phyloP scores from a whole-genome alignment of 345 rosid species.

The Pistacia atlantica region DNA sequence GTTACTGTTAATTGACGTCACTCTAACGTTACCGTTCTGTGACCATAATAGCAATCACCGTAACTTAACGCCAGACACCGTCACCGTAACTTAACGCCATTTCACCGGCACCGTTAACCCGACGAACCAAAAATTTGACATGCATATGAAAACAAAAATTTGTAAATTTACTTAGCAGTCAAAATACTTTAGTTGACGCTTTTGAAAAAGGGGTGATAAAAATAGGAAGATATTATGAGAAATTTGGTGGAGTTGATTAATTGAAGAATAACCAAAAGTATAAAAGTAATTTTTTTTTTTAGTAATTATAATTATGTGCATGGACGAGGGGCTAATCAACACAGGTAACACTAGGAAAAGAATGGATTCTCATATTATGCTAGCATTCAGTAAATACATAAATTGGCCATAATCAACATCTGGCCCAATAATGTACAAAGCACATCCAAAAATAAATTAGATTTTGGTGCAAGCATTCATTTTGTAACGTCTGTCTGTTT shows the following conservation, averaged over 20 bases:
- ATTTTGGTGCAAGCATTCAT: conserved; percentile 30
- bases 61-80: too few relatives aligned
- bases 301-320: too few relatives aligned
- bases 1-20: too few relatives aligned
- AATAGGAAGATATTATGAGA: conserved; percentile 52
- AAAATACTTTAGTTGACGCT: conserved; percentile 44
- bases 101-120: too few relatives aligned
- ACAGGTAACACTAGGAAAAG: not conserved
- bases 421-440: conserved; percentile 15
- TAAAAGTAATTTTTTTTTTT: too few relatives aligned
- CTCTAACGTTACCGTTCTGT: too few relatives aligned
- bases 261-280: conserved; percentile 49
- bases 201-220: conserved; percentile 73
- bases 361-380: conserved; percentile 11
- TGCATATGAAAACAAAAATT: too few relatives aligned
- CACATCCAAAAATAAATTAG: conserved; percentile 14
- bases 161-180: too few relatives aligned
- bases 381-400: conserved; percentile 19
- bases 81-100: too few relatives aligned
- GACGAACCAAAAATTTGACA: too few relatives aligned
- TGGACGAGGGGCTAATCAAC: too few relatives aligned
- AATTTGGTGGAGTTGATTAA: conserved; percentile 64
- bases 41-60: too few relatives aligned
- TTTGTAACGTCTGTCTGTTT: conserved; percentile 51
- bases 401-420: conserved; percentile 11